Percentiles rank a stretch among this genome's conserved stretches.
Conservation (phyloP, 208 protist species). For the Acanthamoeba lenticulata region DNA sequence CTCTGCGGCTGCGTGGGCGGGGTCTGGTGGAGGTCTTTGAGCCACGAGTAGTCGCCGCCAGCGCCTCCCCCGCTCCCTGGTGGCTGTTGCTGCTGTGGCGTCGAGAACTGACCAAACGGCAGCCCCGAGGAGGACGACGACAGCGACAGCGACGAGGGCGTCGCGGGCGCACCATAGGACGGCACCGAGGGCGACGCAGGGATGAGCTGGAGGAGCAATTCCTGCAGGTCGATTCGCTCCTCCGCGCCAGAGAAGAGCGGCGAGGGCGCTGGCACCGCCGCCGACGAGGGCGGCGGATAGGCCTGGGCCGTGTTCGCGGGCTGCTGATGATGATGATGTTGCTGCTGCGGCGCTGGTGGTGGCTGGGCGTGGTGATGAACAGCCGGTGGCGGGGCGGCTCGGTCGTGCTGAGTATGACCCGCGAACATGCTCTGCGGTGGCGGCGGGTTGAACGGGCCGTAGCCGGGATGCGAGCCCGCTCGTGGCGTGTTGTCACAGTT, state of each 20-base stretch:
- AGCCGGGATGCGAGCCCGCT: not conserved
- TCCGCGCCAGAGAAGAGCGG: not conserved
- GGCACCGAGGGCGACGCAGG: not conserved
- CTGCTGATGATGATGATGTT: not conserved
- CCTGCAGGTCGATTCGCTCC: conserved; percentile 5
- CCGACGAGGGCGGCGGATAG: not conserved
- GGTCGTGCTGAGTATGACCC: too few relatives aligned
- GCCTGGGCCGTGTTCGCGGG: not conserved
- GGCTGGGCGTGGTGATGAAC: not conserved
- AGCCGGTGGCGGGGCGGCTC: too few relatives aligned
- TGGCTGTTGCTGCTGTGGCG: not conserved
- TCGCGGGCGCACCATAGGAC: not conserved
- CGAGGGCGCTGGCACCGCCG: not conserved
- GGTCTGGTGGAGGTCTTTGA: not conserved
- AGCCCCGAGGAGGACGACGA: not conserved
- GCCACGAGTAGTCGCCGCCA: conserved; percentile 16
- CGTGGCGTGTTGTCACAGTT: not conserved
- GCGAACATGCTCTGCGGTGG: not conserved
- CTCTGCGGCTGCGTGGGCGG: not conserved
- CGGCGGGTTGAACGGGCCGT: not conserved
- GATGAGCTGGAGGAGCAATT: conserved; percentile 6
- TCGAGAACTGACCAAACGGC: not conserved
- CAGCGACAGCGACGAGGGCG: not conserved
- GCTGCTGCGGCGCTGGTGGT: not conserved
- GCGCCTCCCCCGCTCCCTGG: not conserved